Evolutionary conservation across 495 filamentous ascomycete genomes (phyloP).

Genomic region (Penicillium angulare): DNA sequence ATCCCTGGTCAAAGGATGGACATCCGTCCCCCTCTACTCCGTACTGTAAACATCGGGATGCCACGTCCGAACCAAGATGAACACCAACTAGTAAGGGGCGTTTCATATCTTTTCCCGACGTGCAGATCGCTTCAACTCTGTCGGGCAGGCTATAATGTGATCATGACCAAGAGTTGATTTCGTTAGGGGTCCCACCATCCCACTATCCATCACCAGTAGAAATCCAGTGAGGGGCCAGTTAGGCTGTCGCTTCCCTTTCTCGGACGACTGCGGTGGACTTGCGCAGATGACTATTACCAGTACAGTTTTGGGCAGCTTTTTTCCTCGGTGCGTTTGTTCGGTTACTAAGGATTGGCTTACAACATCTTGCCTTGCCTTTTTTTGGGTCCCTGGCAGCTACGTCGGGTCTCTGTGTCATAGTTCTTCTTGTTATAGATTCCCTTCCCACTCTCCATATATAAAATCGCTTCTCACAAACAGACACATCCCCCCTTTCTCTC

Average conservation of each 20-base stretch:
- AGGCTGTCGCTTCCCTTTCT: slow-evolving; percentile 15
- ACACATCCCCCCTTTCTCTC: not conserved
- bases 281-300: slow-evolving; percentile 1
- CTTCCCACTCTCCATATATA: slow-evolving; percentile 26
- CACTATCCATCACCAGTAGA: not conserved
- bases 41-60: not conserved
- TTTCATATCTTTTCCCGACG: slow-evolving; percentile 17
- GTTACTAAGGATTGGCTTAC: not conserved
- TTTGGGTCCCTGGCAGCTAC: slow-evolving; percentile 5
- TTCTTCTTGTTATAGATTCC: slow-evolving; percentile 15
- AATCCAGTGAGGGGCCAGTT: slow-evolving; percentile 1
- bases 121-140: slow-evolving; percentile 14
- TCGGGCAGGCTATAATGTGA: not conserved
- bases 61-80: not conserved
- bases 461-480: not conserved
- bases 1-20: not conserved
- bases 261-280: slow-evolving; percentile 14
- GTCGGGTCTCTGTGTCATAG: slow-evolving; percentile 18
- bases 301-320: slow-evolving; percentile 19
- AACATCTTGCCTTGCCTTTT: not conserved
- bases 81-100: not conserved
- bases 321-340: not conserved
- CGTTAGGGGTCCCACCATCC: slow-evolving; percentile 4
- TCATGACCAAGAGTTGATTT: not conserved
- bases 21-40: not conserved